Conservation (phyloP, 257 asterid species). For the Primulina huaijiensis region DNA sequence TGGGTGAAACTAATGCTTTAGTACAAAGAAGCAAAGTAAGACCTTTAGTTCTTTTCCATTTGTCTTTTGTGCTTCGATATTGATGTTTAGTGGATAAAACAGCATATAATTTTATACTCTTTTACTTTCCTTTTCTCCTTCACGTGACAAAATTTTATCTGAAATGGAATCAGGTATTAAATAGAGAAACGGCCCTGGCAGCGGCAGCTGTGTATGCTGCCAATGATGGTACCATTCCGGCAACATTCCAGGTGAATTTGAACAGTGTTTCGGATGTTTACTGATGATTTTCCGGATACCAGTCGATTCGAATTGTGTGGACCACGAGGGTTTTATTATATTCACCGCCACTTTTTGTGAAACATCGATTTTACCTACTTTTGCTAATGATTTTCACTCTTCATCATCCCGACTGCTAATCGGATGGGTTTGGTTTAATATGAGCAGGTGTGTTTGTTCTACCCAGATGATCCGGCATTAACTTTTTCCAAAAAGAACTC, state of each 20-base stretch:
- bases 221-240: neutral
- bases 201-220: conserved; percentile 24
- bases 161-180: conserved; percentile 53
- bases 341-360: too few relatives aligned
- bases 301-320: too few relatives aligned
- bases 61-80: neutral
- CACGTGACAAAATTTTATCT: conserved; percentile 10
- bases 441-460: neutral
- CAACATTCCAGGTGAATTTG: neutral
- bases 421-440: too few relatives aligned
- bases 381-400: too few relatives aligned
- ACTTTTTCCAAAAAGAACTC: too few relatives aligned
- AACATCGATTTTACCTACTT: too few relatives aligned
- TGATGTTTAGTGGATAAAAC: conserved; percentile 1
- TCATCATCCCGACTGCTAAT: too few relatives aligned
- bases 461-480: too few relatives aligned
- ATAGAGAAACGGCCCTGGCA: conserved; percentile 88
- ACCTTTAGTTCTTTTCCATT: conserved; percentile 15
- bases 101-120: conserved; percentile 2
- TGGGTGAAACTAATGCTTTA: conserved; percentile 97
- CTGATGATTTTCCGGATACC: neutral
- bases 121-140: conserved; percentile 1
- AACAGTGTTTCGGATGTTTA: conserved; percentile 38
- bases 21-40: conserved; percentile 67
- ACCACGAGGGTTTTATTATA: too few relatives aligned